A percentile compares a stretch with the other conserved stretches of the same genome.
Conservation (phyloP, 345 rosid species). For the Populus nigra region DNA sequence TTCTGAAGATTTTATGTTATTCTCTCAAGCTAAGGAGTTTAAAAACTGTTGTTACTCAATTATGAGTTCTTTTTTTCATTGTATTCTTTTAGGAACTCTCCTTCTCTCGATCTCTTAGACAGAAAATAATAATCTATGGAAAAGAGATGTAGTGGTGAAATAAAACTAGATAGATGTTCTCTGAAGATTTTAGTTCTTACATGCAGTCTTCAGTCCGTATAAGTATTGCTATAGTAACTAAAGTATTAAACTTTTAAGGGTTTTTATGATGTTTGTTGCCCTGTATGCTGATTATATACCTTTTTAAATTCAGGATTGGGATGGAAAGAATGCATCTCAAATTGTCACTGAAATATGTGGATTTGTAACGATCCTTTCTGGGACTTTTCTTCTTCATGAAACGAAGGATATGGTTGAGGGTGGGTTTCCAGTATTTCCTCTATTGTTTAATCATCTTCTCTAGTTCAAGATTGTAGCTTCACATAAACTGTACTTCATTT, state of each 20-base stretch:
- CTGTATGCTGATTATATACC: neutral
- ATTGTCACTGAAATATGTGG: conserved; percentile 80
- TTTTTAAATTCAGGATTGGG: conserved; percentile 64
- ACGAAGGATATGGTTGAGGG: conserved; percentile 80
- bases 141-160: neutral
- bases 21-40: no score
- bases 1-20: neutral
- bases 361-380: conserved; percentile 76
- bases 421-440: conserved; percentile 24
- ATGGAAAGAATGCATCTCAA: conserved; percentile 75
- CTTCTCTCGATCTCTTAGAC: no score
- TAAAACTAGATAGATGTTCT: neutral
- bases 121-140: neutral
- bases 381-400: conserved; percentile 83
- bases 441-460: neutral
- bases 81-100: no score
- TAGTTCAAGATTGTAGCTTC: conserved; percentile 8
- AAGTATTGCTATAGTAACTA: neutral
- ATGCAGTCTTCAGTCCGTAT: neutral
- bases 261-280: neutral
- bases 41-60: no score
- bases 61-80: no score
- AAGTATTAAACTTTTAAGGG: neutral
- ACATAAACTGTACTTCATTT: conserved; percentile 13
- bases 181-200: neutral